These are phyloP conservation scores for Recurvomyces mirabilis DNA, from an alignment of 495 filamentous ascomycete species.

Conservation along the genomic window DNA sequence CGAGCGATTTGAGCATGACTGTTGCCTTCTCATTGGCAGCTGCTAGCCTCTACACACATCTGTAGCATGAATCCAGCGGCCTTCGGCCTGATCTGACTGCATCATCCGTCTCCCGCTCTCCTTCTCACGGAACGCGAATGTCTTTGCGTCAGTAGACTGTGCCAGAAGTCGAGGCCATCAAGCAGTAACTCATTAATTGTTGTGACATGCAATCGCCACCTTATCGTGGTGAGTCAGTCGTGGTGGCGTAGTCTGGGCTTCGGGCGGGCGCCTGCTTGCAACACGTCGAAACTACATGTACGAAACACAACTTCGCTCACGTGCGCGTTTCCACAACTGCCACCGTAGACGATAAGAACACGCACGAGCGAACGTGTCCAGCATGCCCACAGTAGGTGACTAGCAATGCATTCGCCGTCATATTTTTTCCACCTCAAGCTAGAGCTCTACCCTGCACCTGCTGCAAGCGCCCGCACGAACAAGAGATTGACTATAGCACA, in stretches of 20 bases:
- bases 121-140: neutral
- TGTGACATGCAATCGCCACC: neutral
- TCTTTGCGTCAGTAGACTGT: too few relatives aligned
- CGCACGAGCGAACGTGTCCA: too few relatives aligned
- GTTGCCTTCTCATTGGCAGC: neutral
- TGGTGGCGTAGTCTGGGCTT: neutral
- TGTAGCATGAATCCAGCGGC: conserved; percentile 2
- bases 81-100: conserved; percentile 1
- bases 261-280: too few relatives aligned
- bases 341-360: too few relatives aligned
- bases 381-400: conserved; percentile 20
- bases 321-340: too few relatives aligned
- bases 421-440: conserved; percentile 89
- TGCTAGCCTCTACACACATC: neutral
- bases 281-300: too few relatives aligned
- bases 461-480: conserved; percentile 13
- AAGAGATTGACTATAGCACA: conserved; percentile 9
- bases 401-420: too few relatives aligned
- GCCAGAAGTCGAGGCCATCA: too few relatives aligned
- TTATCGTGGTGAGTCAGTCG: neutral
- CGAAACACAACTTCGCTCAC: too few relatives aligned
- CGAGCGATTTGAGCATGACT: neutral
- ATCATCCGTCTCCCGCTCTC: neutral
- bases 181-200: neutral
- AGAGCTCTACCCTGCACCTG: conserved; percentile 56